Percentiles rank a stretch among this genome's conserved stretches.
Conservation (phyloP, 176 grass and related monocot genomes). For the Rhynchospora pubera region DNA sequence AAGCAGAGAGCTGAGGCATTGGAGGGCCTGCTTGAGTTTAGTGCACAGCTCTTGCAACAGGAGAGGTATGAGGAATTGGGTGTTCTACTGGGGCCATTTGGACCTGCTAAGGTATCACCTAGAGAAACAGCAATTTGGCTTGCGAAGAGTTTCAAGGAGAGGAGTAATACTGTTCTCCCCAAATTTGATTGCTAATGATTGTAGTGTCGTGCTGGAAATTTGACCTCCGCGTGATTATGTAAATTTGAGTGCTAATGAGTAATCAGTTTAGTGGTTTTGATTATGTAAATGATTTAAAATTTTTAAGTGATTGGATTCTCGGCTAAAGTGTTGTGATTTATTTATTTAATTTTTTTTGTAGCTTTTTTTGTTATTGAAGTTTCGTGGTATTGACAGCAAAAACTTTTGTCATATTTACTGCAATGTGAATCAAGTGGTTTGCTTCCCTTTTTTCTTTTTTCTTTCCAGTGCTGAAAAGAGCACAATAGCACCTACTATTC, state of each 20-base stretch:
- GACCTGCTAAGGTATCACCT: constrained; percentile 70
- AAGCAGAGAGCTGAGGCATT: constrained; percentile 81
- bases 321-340: neutral
- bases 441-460: neutral
- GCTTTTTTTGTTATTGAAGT: neutral
- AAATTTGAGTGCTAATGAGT: neutral
- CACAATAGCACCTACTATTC: neutral
- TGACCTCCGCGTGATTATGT: neutral
- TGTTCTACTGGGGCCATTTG: constrained; percentile 75
- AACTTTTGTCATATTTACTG: neutral
- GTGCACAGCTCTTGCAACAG: constrained; percentile 77
- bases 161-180: constrained; percentile 20
- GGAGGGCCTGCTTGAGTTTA: constrained; percentile 93
- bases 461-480: neutral
- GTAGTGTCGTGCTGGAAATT: neutral
- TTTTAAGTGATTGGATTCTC: neutral
- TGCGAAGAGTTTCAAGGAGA: constrained; percentile 83
- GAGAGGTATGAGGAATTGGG: constrained; percentile 78
- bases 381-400: neutral
- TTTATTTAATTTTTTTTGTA: neutral
- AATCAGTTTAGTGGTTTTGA: neutral
- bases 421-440: constrained; percentile 11
- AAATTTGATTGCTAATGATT: neutral
- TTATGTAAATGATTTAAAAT: constrained; percentile 5
- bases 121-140: constrained; percentile 97